Base-by-base conservation (phyloP, 2,329 filamentous ascomycete genomes). In the Fusarium decemcellulare region DNA sequence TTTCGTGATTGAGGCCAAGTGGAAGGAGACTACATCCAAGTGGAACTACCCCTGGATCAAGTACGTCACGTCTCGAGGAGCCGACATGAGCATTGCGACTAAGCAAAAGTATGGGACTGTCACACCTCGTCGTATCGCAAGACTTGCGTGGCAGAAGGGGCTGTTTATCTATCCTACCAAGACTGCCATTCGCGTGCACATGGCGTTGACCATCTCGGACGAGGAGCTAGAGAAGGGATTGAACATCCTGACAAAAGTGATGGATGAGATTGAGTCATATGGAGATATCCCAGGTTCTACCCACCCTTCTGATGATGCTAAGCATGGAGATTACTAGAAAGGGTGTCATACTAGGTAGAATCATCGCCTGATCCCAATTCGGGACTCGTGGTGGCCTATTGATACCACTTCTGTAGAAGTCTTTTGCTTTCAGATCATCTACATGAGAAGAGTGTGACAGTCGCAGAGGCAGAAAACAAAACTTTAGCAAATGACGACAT, bases 151-250 rank as follows among this genome's bases (percentile, higher is more conserved):
- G 14, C 53, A 62, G 18, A 68, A 68, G 53, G 61, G 65, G 10
- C 44, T 47, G 12, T 44, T 65, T 9, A 59, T 59, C 32, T 67
- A 65, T 30, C 56, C 65, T 37, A 52, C 51, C 15, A 32, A 36
- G 6, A 57, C 42, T 10, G 56, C 56, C 18, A 36, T 68, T 40
- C 46, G 66, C 5, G 37, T 69, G 2, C 55, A 56, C 15, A 50
- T 67, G 16, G 63, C 67, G 2, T 43, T 69, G 3, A 67, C 57
- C 10, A 69, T 69, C n/a, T 59, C 67, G 2, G 63, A 69, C 27
- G 63, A 67, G 51, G 67, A 69, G 36, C 30, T 68, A 4, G 44
- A 67, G 12, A 67, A 67, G 43, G 64, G 64, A 2, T 29, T 67
- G 43, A 27, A 8, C 3, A 59, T 65, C 5, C 16, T 67, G 8